Evolutionary conservation across 2,329 filamentous ascomycete genomes (phyloP).

Genomic region (Tolypocladium capitatum): DNA sequence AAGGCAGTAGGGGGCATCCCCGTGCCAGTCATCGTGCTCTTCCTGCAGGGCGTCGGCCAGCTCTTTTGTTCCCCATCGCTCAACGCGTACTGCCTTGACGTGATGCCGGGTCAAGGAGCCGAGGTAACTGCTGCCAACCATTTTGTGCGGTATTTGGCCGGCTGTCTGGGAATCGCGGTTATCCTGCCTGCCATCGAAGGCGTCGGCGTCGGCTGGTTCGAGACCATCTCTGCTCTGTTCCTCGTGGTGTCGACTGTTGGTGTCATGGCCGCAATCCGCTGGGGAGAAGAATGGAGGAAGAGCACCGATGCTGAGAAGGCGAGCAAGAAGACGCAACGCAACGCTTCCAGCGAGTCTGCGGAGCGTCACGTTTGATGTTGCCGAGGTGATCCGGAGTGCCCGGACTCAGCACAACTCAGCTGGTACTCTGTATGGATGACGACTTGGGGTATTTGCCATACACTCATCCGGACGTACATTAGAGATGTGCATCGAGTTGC

Average conservation of each 20-base stretch:
- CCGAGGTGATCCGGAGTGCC: background rate
- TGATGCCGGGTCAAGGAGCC: constrained; percentile 54
- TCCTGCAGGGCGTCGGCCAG: constrained; percentile 60
- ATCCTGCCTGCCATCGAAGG: constrained; percentile 61
- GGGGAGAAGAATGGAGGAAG: constrained; percentile 27
- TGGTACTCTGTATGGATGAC: background rate
- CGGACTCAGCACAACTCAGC: background rate
- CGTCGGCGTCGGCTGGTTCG: constrained; percentile 74
- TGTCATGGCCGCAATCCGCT: constrained; percentile 22
- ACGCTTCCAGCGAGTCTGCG: background rate
- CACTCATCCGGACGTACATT: no score
- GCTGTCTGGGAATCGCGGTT: constrained; percentile 54
- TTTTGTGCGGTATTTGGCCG: constrained; percentile 63
- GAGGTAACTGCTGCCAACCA: constrained; percentile 76
- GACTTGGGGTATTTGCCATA: background rate
- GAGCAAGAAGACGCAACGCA: constrained; percentile 1
- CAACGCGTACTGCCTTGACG: constrained; percentile 73
- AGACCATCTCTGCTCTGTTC: constrained; percentile 41
- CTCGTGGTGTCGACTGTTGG: constrained; percentile 23
- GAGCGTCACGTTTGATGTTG: background rate
- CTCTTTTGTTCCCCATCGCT: constrained; percentile 63
- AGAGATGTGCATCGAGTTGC: background rate
- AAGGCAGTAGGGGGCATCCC: constrained; percentile 36
- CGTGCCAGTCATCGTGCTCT: constrained; percentile 59
- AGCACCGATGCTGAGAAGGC: constrained; percentile 14